phyloP scores from a whole-genome alignment of 805 yeast genomes.

The Candida rishiriensis region DNA sequence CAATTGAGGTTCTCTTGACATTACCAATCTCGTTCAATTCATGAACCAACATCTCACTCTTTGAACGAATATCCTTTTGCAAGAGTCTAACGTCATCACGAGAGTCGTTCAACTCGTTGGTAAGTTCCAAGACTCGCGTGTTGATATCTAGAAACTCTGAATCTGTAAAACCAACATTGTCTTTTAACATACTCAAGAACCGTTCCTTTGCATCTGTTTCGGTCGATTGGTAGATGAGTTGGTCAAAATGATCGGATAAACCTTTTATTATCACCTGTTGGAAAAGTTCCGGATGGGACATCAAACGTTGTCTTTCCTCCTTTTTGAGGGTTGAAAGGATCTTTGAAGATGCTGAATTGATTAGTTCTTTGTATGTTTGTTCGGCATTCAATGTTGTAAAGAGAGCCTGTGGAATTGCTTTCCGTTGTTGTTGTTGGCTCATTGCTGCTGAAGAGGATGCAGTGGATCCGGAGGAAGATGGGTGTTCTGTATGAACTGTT shows the following conservation, averaged over 20 bases:
- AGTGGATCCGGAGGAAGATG: no score
- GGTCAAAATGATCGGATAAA: constrained; percentile 41
- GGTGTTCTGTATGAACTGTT: no score
- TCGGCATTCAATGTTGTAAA: no score
- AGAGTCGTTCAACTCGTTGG: constrained; percentile 8
- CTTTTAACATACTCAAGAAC: constrained; percentile 51
- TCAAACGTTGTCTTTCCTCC: not conserved
- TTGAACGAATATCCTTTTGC: constrained; percentile 15
- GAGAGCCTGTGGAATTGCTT: no score
- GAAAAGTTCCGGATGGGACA: constrained; percentile 6
- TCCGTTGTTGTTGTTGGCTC: no score
- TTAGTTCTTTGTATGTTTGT: no score
- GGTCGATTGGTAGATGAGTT: constrained; percentile 58
- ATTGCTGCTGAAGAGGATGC: no score
- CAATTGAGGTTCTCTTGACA: constrained; percentile 24
- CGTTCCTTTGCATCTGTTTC: constrained; percentile 72
- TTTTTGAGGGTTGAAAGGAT: no score
- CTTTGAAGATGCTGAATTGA: no score
- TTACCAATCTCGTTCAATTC: constrained; percentile 29
- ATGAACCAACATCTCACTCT: constrained; percentile 17
- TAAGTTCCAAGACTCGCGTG: constrained; percentile 13
- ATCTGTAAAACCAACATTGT: constrained; percentile 22
- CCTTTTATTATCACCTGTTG: constrained; percentile 22
- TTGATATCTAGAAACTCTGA: constrained; percentile 19
- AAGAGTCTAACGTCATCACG: constrained; percentile 15